Conservation (phyloP, 2,329 filamentous ascomycete species). For the Mycocentrospora acerina region DNA sequence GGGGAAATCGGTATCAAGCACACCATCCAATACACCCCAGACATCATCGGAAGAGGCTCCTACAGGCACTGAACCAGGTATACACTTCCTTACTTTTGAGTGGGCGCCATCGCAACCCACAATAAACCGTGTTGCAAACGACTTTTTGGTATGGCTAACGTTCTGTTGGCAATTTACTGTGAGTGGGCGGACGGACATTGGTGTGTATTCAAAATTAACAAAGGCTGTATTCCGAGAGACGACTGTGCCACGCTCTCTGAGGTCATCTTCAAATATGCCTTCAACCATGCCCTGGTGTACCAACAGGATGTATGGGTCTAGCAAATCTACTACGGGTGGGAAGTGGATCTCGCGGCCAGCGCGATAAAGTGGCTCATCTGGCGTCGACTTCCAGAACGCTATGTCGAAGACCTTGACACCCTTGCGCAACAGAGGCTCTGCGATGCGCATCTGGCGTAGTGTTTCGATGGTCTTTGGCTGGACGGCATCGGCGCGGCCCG, state of each 20-base stretch:
- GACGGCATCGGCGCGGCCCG: slow-evolving; percentile 69
- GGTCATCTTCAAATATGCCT: slow-evolving; percentile 67
- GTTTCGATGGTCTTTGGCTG: slow-evolving; percentile 81
- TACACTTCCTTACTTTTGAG: slow-evolving; percentile 67
- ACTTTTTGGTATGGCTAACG: slow-evolving; percentile 39
- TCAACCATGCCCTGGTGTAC: slow-evolving; percentile 77
- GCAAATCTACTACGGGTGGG: slow-evolving; percentile 53
- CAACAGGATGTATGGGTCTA: slow-evolving; percentile 57
- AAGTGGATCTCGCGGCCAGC: slow-evolving; percentile 70
- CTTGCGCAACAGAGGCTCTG: slow-evolving; percentile 65
- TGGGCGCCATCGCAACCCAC: slow-evolving; percentile 74
- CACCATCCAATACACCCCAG: slow-evolving; percentile 73
- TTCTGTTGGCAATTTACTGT: slow-evolving; percentile 46
- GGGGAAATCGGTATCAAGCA: slow-evolving; percentile 70
- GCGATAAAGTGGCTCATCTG: slow-evolving; percentile 53
- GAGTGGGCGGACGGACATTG: slow-evolving; percentile 41
- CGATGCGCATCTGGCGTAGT: slow-evolving; percentile 70
- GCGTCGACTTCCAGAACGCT: slow-evolving; percentile 60
- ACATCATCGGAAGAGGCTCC: slow-evolving; percentile 57
- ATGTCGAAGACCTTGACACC: slow-evolving; percentile 74
- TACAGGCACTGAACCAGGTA: slow-evolving; percentile 50
- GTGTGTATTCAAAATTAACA: slow-evolving; percentile 49
- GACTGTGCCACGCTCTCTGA: slow-evolving; percentile 63
- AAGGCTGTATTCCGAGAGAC: slow-evolving; percentile 68
- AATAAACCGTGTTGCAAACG: slow-evolving; percentile 62